Evolutionary conservation across 2,329 filamentous ascomycete genomes (phyloP).

Genomic region (Aspergillus sp.): DNA sequence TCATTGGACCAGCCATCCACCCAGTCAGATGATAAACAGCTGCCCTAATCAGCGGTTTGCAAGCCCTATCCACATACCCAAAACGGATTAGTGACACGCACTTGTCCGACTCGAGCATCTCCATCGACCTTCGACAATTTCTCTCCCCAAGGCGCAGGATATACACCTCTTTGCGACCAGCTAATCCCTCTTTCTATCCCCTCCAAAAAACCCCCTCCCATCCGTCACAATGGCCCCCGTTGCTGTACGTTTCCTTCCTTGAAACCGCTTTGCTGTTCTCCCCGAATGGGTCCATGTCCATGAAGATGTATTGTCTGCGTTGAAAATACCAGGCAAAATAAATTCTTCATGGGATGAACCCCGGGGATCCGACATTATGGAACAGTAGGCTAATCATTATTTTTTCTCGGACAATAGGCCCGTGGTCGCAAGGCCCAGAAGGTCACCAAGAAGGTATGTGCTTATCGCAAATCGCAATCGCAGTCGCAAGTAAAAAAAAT

Average conservation of each 20-base stretch:
- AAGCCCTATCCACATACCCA: slow-evolving; percentile 13
- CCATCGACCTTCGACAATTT: slow-evolving; percentile 30
- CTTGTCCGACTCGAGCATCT: slow-evolving; percentile 32
- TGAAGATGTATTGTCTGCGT: slow-evolving; percentile 24
- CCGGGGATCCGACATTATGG: slow-evolving; percentile 36
- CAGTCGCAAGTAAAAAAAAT: slow-evolving; percentile 4
- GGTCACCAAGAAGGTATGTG: slow-evolving; percentile 52
- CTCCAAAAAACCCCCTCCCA: slow-evolving; percentile 29
- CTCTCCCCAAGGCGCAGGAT: slow-evolving; percentile 71
- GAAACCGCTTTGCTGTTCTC: slow-evolving; percentile 90
- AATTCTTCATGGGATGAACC: slow-evolving; percentile 5
- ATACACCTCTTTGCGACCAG: slow-evolving; percentile 77
- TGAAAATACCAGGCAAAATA: background rate
- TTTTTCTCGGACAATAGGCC: slow-evolving; percentile 48
- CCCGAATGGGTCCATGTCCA: slow-evolving; percentile 44
- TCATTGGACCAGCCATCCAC: background rate
- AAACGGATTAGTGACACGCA: slow-evolving; percentile 31
- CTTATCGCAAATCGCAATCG: background rate
- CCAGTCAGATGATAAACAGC: slow-evolving; percentile 13
- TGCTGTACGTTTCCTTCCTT: slow-evolving; percentile 71
- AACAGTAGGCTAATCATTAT: slow-evolving; percentile 94
- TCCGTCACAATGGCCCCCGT: slow-evolving; percentile 75
- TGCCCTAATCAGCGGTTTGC: slow-evolving; percentile 22
- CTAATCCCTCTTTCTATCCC: slow-evolving; percentile 27
- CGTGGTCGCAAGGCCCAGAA: slow-evolving; percentile 51